A percentile compares a stretch with the other conserved stretches of the same genome.
These are phyloP conservation scores for Pestalotiopsis sp. DNA, from an alignment of 2,329 filamentous ascomycete species.

Conservation along the genomic window DNA sequence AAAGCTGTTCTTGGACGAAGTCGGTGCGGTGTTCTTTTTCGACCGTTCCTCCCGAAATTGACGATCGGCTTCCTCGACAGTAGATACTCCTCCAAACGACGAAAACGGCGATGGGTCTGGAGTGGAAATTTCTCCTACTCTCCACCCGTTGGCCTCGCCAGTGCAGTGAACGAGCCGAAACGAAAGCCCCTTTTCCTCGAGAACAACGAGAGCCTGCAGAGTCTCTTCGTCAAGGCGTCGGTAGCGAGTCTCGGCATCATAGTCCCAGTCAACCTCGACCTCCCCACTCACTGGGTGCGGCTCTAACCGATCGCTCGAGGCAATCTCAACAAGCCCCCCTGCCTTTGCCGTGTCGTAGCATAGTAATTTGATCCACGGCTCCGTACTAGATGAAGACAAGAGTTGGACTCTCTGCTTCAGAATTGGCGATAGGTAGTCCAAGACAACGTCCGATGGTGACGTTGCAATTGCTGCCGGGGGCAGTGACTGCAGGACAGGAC, in stretches of 20 bases:
- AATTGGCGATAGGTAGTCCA: conserved; percentile 67
- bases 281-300: conserved; percentile 83
- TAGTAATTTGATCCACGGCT: conserved; percentile 74
- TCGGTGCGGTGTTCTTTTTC: conserved; percentile 21
- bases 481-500: conserved; percentile 61
- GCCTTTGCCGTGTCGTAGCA: conserved; percentile 66
- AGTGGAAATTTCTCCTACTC: conserved; percentile 69
- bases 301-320: conserved; percentile 66
- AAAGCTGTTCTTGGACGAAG: conserved; percentile 17
- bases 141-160: conserved; percentile 69
- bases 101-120: conserved; percentile 61
- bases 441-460: conserved; percentile 56
- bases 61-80: conserved; percentile 63
- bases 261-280: conserved; percentile 72
- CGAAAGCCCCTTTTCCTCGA: conserved; percentile 63
- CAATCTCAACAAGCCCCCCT: conserved; percentile 61
- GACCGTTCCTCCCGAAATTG: conserved; percentile 43
- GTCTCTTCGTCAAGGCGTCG: conserved; percentile 76
- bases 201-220: conserved; percentile 65
- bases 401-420: conserved; percentile 68
- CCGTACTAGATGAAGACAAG: conserved; percentile 58
- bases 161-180: conserved; percentile 73
- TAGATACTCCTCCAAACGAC: conserved; percentile 51
- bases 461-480: conserved; percentile 61
- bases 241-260: conserved; percentile 65